Evolutionary conservation across 2,329 filamentous ascomycete species (phyloP).

Genomic region (Arthrobotrys iridis): DNA sequence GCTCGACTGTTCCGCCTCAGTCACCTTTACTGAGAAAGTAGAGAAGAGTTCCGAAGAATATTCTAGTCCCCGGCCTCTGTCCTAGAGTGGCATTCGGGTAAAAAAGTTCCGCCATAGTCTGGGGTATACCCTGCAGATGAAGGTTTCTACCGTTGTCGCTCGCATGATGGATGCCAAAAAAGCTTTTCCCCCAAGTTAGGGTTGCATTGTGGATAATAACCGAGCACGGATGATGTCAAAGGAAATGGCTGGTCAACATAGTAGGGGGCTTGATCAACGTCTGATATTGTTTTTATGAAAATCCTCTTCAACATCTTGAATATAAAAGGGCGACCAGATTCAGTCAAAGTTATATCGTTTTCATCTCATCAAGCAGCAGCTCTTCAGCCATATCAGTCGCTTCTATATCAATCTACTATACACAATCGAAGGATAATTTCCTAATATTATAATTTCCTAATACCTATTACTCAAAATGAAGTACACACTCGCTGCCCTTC

Average conservation of each 20-base stretch:
- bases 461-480: constrained; percentile 44
- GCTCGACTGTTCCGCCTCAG: too few relatives aligned
- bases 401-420: neutral
- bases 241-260: neutral
- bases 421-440: neutral
- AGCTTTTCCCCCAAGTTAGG: constrained; percentile 13
- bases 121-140: constrained; percentile 4
- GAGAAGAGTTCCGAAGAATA: neutral
- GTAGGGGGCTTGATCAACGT: constrained; percentile 14
- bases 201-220: constrained; percentile 38
- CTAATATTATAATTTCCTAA: constrained; percentile 3
- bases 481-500: constrained; percentile 42
- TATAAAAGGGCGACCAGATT: constrained; percentile 34
- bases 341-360: neutral
- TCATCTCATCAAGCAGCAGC: constrained; percentile 28
- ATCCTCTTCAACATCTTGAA: constrained; percentile 10
- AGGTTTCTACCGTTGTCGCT: neutral
- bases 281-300: constrained; percentile 16
- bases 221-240: constrained; percentile 45
- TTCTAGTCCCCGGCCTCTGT: neutral
- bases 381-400: constrained; percentile 18
- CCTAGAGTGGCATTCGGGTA: constrained; percentile 8
- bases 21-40: neutral
- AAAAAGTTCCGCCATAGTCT: neutral
- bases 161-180: neutral